phyloP scores from a whole-genome alignment of 2,329 filamentous ascomycete species.

The Geosmithia morbida region DNA sequence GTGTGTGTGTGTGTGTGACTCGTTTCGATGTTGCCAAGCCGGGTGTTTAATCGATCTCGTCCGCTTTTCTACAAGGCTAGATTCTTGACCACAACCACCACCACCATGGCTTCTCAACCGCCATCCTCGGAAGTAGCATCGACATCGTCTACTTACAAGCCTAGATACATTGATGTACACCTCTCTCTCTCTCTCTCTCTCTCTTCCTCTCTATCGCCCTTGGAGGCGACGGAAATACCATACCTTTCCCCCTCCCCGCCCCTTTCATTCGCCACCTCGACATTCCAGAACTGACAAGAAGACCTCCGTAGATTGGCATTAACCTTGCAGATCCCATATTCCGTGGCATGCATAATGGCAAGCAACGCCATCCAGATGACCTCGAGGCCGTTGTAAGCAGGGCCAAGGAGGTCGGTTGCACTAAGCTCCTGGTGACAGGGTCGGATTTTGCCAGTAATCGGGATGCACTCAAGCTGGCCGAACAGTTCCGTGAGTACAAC shows the following conservation, averaged over 20 bases:
- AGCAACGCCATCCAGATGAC: slow-evolving; percentile 58
- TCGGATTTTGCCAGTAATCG: slow-evolving; percentile 69
- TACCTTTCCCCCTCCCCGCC: not conserved
- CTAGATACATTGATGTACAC: slow-evolving; percentile 47
- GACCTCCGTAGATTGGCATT: slow-evolving; percentile 58
- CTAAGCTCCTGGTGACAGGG: slow-evolving; percentile 86
- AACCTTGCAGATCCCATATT: slow-evolving; percentile 92
- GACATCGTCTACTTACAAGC: slow-evolving; percentile 13
- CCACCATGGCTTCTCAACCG: slow-evolving; percentile 14
- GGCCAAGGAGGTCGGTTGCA: slow-evolving; percentile 63
- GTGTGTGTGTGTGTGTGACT: too few relatives aligned
- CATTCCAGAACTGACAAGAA: not conserved
- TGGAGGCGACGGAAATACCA: not conserved
- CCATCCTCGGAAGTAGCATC: slow-evolving; percentile 5
- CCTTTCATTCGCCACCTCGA: not conserved
- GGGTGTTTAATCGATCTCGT: not conserved
- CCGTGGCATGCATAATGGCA: slow-evolving; percentile 70
- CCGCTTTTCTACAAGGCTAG: not conserved
- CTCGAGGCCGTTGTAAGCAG: slow-evolving; percentile 64
- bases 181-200: not conserved
- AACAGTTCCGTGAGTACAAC: slow-evolving; percentile 50
- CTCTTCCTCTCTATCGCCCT: too few relatives aligned
- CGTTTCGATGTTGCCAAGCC: not conserved
- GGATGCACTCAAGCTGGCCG: slow-evolving; percentile 59
- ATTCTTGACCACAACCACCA: slow-evolving; percentile 4